Evolutionary conservation across 2,329 filamentous ascomycete species (phyloP).

Genomic region (Sporothrix protearum): DNA sequence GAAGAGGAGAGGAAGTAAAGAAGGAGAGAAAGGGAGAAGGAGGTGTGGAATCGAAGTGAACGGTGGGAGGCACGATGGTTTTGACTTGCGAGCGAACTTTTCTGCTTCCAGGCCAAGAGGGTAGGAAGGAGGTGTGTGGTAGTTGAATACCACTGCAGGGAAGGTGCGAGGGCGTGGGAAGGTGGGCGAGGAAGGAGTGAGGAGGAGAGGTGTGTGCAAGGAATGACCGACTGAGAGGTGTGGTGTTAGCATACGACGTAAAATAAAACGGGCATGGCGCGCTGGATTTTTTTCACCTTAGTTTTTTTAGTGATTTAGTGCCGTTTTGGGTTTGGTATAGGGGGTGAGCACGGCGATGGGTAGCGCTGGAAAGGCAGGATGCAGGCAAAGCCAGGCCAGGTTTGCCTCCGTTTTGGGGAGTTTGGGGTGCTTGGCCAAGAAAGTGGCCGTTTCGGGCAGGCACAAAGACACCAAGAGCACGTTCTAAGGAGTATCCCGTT

Average conservation of each 20-base stretch:
- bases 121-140: slow-evolving; percentile 19
- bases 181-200: not conserved
- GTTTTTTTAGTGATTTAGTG: slow-evolving; percentile 1
- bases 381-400: not conserved
- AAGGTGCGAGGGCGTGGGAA: slow-evolving; percentile 18
- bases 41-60: slow-evolving; percentile 18
- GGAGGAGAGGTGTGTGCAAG: slow-evolving; percentile 20
- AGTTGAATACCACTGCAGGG: slow-evolving; percentile 2
- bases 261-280: slow-evolving; percentile 20
- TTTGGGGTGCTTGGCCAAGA: not conserved
- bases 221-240: slow-evolving; percentile 16
- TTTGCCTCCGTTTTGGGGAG: slow-evolving; percentile 10
- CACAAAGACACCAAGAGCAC: not conserved
- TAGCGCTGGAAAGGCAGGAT: not conserved
- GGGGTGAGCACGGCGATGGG: not conserved
- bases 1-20: not conserved
- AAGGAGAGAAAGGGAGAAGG: not conserved
- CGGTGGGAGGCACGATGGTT: slow-evolving; percentile 24
- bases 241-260: slow-evolving; percentile 27
- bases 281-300: slow-evolving; percentile 2
- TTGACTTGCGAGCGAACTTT: slow-evolving; percentile 22
- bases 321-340: slow-evolving; percentile 7
- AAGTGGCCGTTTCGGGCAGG: slow-evolving; percentile 10
- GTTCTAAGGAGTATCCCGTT: not conserved
- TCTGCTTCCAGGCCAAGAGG: not conserved